phyloP scores from a whole-genome alignment of 768 basidiomycete genomes.

The Trametes cinnabarina region DNA sequence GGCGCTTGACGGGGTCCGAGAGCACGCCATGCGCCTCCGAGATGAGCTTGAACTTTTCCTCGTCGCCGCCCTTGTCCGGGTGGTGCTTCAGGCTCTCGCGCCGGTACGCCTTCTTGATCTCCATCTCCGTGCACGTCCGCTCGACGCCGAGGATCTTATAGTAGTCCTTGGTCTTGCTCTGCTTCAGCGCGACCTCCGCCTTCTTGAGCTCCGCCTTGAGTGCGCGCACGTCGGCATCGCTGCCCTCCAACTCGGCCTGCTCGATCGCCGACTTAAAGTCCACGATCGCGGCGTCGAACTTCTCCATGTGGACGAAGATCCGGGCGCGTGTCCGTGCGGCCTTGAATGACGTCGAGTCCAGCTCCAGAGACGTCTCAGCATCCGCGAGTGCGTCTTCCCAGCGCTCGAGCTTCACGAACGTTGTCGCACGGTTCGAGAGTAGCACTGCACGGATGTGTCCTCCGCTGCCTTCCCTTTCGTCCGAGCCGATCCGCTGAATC shows the following conservation, averaged over 20 bases:
- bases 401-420: constrained; percentile 69
- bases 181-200: constrained; percentile 78
- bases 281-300: constrained; percentile 64
- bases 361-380: constrained; percentile 61
- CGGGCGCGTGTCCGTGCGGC: constrained; percentile 84
- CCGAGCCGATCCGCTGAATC: constrained; percentile 61
- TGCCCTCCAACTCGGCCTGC: constrained; percentile 62
- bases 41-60: constrained; percentile 93
- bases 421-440: constrained; percentile 81
- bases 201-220: constrained; percentile 70
- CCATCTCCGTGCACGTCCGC: constrained; percentile 60
- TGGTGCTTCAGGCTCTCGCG: constrained; percentile 83
- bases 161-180: constrained; percentile 89
- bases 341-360: constrained; percentile 73
- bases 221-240: constrained; percentile 59
- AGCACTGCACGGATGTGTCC: constrained; percentile 80
- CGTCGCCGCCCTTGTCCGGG: constrained; percentile 92
- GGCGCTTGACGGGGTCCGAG: constrained; percentile 68
- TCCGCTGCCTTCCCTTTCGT: constrained; percentile 71
- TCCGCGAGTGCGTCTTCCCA: constrained; percentile 71
- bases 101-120: constrained; percentile 91
- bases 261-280: constrained; percentile 84
- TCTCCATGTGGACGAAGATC: constrained; percentile 70
- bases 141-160: constrained; percentile 72
- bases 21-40: constrained; percentile 80